Base-by-base conservation (phyloP, 2,329 filamentous ascomycete genomes). In the Colletotrichum ledebouriae region DNA sequence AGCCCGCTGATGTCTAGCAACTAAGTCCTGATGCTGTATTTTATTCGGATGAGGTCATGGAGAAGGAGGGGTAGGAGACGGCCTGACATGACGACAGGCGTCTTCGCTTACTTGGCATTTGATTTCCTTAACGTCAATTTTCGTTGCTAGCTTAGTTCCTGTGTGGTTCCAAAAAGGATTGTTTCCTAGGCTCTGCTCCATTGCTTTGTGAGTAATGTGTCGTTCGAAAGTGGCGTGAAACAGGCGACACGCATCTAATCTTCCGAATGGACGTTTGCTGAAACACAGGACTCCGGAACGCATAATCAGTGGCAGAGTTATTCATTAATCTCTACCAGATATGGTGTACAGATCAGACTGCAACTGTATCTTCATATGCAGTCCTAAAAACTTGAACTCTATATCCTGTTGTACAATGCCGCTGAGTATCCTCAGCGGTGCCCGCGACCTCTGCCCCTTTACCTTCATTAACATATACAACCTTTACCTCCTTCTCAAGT, bases 401-500 rank as follows among this genome's bases (percentile, higher is more conserved):
- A 68, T 68, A 59, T 69, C 61, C 47, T 69, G 62, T 69, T 69
- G 55, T 69, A 69, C 66, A 69, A 59, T 60, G 49, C 66, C 61
- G 37, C 60, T 25, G 39, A 22, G 17, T 39, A 33, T 11, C 15
- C 41, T 34, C 53, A 34, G 53, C 20, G 65, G 60, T 29, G n/a
- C 33, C 57, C 22, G n/a, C 7, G n/a, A 20, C 20, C 33, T 11
- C 15, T 47, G 13, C 17, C 11, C n/a, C 41, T 13, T 9, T 57
- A 47, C 17, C 49, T 20, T 44, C 42, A 25, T 57, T 44, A 63
- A 46, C 13, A 59, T 9, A 9, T 29, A 29, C 46, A 33, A 41
- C 15, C 6, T 72, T 77, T 89, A 97, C 76, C 94, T 86, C 78
- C 94, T 88, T 78, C 91, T 86, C 81, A 98, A 80, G 80, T 98